Evolutionary conservation across 306 rosid genomes (phyloP), one percentile per base, ranked within the genome.

Genomic region (Gillenia trifoliata): DNA sequence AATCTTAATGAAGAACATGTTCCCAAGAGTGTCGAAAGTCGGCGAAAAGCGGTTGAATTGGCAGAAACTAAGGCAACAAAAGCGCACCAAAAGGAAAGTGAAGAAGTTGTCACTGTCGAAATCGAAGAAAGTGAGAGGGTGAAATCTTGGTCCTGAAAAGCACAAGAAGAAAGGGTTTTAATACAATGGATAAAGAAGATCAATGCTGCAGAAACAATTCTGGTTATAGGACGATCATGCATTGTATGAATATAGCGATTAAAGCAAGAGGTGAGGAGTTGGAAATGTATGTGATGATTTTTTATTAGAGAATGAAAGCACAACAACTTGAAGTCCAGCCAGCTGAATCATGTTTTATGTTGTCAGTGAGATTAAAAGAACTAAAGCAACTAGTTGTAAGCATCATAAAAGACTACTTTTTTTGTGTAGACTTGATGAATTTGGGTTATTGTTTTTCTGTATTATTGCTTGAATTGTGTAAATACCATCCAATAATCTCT

Each of bases 201-300:
- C 82, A 66, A 33, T 49, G 31, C 22, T 41, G 68, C 19, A 71
- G 2, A 57, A 43, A 49, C 30, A 73, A 11, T 29, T 23, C 30
- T 41, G 10, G 77, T 60, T n/a, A n/a, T n/a, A n/a, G 16, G 81
- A 66, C 29, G 82, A 73, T 65, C 52, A 71, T 26, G 80, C 59
- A 11, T 33, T 22, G 31, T 54, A 68, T 31, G 81, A 64, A 29
- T 75, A 56, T 9, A 16, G 79, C 22, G 60, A 16, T 11, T 71
- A 83, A 12, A 34, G 19, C 52, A 65, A 82, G 83, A 6, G 66
- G 75, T n/a, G 95, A 93, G 60, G 98, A 93, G 74, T 83, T 93
- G 25, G 88, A 93, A 77, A 85, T 75, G 86, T 88, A 78, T 91
- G 89, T 80, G 98, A 93, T 11, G 97, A 91, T 20, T 93, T 20